phyloP scores from a whole-genome alignment of 371 early-diverging fungal species.

The Actinomucor elegans region DNA sequence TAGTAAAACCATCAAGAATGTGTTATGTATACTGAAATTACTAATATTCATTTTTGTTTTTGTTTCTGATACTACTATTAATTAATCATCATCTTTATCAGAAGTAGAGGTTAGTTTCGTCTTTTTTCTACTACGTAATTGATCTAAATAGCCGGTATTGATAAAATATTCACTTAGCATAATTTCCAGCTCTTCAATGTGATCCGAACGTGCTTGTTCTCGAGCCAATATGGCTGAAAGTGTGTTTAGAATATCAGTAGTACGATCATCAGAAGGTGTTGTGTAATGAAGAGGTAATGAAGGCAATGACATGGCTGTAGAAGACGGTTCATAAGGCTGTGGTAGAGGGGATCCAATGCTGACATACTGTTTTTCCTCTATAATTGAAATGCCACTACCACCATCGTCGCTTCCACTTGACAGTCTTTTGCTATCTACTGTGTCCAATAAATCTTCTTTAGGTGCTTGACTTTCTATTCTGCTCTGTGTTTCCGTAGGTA shows the following conservation, averaged over 20 bases:
- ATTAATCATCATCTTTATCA: background rate
- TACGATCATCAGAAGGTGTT: background rate
- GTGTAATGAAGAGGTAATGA: background rate
- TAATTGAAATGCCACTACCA: background rate
- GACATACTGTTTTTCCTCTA: background rate
- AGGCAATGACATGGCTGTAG: background rate
- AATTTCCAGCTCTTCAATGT: conserved; percentile 36
- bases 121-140: conserved; percentile 17
- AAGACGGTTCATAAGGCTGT: too few species aligned
- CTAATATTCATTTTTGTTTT: too few species aligned
- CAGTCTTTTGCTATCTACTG: background rate
- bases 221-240: background rate
- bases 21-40: too few species aligned
- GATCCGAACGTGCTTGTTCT: conserved; percentile 13
- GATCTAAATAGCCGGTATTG: conserved; percentile 38
- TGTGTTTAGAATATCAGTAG: background rate
- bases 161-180: conserved; percentile 42
- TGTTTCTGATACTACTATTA: too few species aligned
- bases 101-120: background rate
- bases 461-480: too few species aligned
- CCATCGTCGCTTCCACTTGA: background rate
- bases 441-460: background rate
- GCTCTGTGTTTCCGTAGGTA: background rate
- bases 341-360: too few species aligned
- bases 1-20: too few species aligned